A percentile compares a stretch with the other conserved stretches of the same genome.
phyloP scores from a whole-genome alignment of 169 alveolate species.

The Amoebophrya sp. region DNA sequence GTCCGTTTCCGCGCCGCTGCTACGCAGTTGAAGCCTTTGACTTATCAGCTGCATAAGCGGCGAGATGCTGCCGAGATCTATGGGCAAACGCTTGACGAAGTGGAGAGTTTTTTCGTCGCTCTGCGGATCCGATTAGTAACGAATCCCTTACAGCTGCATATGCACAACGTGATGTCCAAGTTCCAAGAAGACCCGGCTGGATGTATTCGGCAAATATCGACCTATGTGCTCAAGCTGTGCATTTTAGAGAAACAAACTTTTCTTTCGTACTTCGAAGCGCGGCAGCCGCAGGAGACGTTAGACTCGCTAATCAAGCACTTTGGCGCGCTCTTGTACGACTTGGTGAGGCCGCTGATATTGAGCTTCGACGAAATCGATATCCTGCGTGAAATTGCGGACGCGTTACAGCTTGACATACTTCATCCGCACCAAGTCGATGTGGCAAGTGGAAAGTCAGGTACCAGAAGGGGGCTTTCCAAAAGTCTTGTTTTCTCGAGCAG shows the following conservation, averaged over 20 bases:
- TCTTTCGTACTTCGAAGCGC: not conserved
- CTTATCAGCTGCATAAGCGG: not conserved
- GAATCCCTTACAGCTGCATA: not conserved
- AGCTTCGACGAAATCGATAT: not conserved
- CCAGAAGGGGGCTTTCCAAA: not conserved
- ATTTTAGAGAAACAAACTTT: not conserved
- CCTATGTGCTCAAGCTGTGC: not conserved
- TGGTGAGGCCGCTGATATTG: not conserved
- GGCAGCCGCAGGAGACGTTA: not conserved
- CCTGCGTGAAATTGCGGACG: conserved; percentile 5
- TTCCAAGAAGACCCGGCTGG: not conserved
- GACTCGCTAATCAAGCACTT: not conserved
- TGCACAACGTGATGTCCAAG: not conserved
- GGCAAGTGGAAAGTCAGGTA: not conserved
- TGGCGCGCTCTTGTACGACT: not conserved
- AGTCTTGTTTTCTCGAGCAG: no score
- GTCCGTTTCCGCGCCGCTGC: conserved; percentile 5
- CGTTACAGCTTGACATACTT: not conserved
- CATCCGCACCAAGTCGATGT: not conserved
- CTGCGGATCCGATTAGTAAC: not conserved
- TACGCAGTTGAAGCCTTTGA: not conserved
- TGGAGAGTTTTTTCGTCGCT: not conserved
- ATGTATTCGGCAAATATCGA: not conserved
- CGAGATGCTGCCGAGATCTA: conserved; percentile 6
- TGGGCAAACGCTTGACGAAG: not conserved